Conservation (phyloP, 2,329 filamentous ascomycete genomes). For the Rachicladosporium sp. region DNA sequence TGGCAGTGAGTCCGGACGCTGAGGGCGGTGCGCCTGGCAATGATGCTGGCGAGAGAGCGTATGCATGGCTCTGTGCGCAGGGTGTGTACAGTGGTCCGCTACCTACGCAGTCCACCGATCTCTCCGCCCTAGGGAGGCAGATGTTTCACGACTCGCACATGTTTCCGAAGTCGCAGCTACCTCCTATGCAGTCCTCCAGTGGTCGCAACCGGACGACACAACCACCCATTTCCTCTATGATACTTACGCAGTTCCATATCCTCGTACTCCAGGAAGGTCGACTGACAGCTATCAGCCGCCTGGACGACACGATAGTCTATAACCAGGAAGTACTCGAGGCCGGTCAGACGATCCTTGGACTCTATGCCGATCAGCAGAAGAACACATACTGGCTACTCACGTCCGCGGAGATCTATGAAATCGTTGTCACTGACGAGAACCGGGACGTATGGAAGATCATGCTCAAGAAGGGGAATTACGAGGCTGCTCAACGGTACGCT, state of each 20-base stretch:
- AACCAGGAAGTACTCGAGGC: constrained; percentile 75
- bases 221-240: constrained; percentile 66
- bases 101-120: constrained; percentile 41
- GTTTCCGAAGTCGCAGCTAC: constrained; percentile 60
- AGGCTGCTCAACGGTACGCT: constrained; percentile 75
- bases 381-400: constrained; percentile 98
- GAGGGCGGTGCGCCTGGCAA: constrained; percentile 51
- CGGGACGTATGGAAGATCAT: constrained; percentile 92
- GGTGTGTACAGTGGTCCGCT: constrained; percentile 83
- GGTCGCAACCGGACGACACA: constrained; percentile 53
- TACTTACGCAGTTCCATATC: constrained; percentile 88
- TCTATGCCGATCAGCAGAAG: constrained; percentile 83
- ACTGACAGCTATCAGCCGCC: constrained; percentile 71
- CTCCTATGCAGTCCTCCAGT: constrained; percentile 51
- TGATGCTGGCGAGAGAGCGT: constrained; percentile 49
- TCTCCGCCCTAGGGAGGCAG: constrained; percentile 55
- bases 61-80: constrained; percentile 81
- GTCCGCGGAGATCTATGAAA: constrained; percentile 79
- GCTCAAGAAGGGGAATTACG: constrained; percentile 75
- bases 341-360: constrained; percentile 66
- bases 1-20: constrained; percentile 67
- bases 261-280: constrained; percentile 70
- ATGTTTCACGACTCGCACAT: constrained; percentile 71
- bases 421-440: constrained; percentile 81
- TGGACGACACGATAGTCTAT: constrained; percentile 76